Base-by-base conservation (phyloP, 345 rosid genomes). In the Excoecaria cochinchinensis region DNA sequence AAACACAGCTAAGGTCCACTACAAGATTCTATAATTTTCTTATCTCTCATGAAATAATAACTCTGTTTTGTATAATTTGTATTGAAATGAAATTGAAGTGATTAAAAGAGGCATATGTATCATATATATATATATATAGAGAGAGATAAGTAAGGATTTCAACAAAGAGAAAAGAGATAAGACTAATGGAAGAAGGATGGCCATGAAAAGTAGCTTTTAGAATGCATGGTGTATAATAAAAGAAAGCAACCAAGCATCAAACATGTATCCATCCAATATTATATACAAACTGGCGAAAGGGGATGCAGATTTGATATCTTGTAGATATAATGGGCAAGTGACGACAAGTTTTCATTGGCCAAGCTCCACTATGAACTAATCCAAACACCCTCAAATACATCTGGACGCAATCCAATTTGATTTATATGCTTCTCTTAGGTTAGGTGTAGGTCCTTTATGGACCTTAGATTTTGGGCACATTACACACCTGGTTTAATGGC, bases 121-220 rank as follows among this genome's bases (percentile, higher is more conserved):
- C n/a, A n/a, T n/a, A n/a, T n/a, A n/a, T n/a, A n/a, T n/a, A n/a
- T n/a, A n/a, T n/a, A n/a, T n/a, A n/a, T n/a, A n/a, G n/a, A n/a
- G n/a, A n/a, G n/a, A n/a, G n/a, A 25, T 11, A 9, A 1, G 31
- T 17, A 46, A 14, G 10, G 53, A 8, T 31, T 31, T 31, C 31
- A 31, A 31, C 31, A 31, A 31, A 31, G 31, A 2, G 31, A 31
- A 31, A 31, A 40, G 22, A 15, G 71, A 77, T 24, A 59, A 55
- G 80, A 65, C 76, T 64, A 3, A 22, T 36, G 31, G 47, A 65
- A 39, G 67, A 77, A 64, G 21, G 58, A 31, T n/a, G 59, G 4
- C 76, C 76, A 77, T 77, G 60, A 76, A 77, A 77, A 60, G 67
- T 71, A 52, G 47, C 80, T 77, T 71, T 77, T 46, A 21, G 60